phyloP scores from a whole-genome alignment of 495 filamentous ascomycete genomes.

The Aspergillus steynii region DNA sequence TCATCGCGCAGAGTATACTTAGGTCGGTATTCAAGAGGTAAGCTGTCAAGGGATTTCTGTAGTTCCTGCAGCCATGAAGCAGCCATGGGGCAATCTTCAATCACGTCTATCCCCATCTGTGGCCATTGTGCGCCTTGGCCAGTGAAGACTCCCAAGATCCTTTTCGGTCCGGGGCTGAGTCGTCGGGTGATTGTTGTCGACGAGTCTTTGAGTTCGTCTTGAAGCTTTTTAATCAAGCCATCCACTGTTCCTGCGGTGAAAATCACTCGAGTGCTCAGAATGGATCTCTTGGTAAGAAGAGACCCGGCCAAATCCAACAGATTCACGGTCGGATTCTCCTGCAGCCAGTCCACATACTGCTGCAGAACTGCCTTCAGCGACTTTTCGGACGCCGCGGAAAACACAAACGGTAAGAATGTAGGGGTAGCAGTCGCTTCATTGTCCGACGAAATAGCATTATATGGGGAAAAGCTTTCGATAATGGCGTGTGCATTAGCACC shows the following conservation, averaged over 20 bases:
- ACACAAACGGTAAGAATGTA: background rate
- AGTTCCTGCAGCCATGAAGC: conserved; percentile 21
- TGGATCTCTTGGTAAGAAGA: background rate
- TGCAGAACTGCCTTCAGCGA: background rate
- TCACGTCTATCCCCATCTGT: conserved; percentile 32
- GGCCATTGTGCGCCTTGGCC: conserved; percentile 41
- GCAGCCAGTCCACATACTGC: background rate
- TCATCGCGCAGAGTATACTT: conserved; percentile 14
- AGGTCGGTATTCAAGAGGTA: conserved; percentile 4
- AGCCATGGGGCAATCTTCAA: conserved; percentile 24
- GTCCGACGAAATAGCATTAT: background rate
- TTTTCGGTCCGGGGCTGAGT: background rate
- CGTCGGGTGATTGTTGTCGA: background rate
- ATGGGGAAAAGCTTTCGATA: conserved; percentile 28
- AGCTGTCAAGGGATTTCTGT: background rate
- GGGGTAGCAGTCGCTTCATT: background rate
- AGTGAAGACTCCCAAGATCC: conserved; percentile 28
- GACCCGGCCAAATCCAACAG: background rate
- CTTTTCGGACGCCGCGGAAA: background rate
- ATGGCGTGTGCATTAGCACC: conserved; percentile 66
- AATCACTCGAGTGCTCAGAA: background rate
- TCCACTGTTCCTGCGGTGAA: background rate
- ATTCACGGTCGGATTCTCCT: background rate
- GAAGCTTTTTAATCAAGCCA: background rate
- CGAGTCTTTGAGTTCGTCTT: background rate